Base-by-base conservation (phyloP, 169 alveolate genomes). In the Plasmodium gonderi region DNA sequence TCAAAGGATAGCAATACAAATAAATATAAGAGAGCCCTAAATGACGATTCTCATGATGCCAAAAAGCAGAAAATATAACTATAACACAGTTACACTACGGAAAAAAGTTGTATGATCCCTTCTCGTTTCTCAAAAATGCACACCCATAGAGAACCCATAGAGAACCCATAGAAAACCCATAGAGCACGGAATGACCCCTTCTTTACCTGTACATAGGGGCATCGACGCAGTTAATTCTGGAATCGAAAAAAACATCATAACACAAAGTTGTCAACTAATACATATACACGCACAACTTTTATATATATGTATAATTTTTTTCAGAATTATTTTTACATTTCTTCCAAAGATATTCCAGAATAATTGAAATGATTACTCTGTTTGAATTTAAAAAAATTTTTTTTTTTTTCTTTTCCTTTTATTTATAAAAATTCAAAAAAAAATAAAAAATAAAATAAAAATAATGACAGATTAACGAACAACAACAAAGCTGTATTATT, bases 11-110 rank as follows among this genome's bases (percentile, higher is more conserved):
- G 23, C 26, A 83, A 38, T 33, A 2, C 92, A 7, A 68, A 82
- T 40, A 83, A 54, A 38, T 38, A 67, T 81, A 83, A 83, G 68
- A 26, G 92, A 42, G 49, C 92, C 26, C 69, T 83, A 23, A 83
- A 83, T 38, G 85, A 83, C 49, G 78, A 49, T 26, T 23, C 78
- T 3, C 69, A 49, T 33, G 92, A 83, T 12, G 42, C 92, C 20
- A 83, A 83, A 76, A 83, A 83, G 36, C 92, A 83, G 40, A 83
- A 83, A 40, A 23, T 83, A 49, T 51, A 14, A 38, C 6, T 31
- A 38, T 20, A 29, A 5, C 47, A 8, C 14, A 29, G 44, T 65
- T 5, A 29, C n/a, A 31, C 76, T 11, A 31, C 20, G 33, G 76
- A 20, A 20, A 65, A 65, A 65, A 9, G 65, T 20, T 14, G 26